A percentile compares a stretch with the other conserved stretches of the same genome.
Conservation (phyloP, 257 asterid species). For the Penstemon newberryi region DNA sequence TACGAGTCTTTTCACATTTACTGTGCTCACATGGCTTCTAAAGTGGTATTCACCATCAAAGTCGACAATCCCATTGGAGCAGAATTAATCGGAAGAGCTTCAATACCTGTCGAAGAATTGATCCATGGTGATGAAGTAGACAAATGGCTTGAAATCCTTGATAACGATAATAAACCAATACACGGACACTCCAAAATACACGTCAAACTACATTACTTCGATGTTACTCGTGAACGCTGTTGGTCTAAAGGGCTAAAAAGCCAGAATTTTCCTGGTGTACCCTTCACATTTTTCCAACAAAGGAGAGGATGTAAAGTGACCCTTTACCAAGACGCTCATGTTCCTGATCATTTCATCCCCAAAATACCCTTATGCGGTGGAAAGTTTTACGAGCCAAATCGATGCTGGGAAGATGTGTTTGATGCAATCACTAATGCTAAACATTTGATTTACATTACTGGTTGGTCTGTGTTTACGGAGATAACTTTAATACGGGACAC, state of each 20-base stretch:
- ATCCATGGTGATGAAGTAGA: conserved; percentile 26
- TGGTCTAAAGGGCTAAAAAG: conserved; percentile 36
- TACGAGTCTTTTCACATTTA: conserved; percentile 39
- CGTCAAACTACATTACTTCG: conserved; percentile 34
- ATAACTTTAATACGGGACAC: conserved; percentile 31
- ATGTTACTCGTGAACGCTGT: conserved; percentile 35
- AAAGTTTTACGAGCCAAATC: conserved; percentile 23
- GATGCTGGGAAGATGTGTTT: conserved; percentile 43
- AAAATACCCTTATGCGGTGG: conserved; percentile 27
- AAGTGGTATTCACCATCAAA: conserved; percentile 32
- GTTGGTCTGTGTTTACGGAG: conserved; percentile 39
- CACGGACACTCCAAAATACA: conserved; percentile 29
- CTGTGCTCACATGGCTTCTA: conserved; percentile 38
- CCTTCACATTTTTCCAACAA: conserved; percentile 39
- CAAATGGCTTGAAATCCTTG: conserved; percentile 28
- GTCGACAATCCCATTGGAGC: conserved; percentile 37
- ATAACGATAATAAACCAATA: conserved; percentile 21
- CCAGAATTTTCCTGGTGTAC: conserved; percentile 36
- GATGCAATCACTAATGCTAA: conserved; percentile 30
- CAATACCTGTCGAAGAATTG: conserved; percentile 23
- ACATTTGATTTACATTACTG: conserved; percentile 37
- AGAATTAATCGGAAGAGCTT: conserved; percentile 29
- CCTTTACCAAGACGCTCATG: conserved; percentile 40
- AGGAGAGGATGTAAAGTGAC: conserved; percentile 31
- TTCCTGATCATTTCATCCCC: conserved; percentile 29